phyloP scores from a whole-genome alignment of 495 filamentous ascomycete species.

The Annulohypoxylon bovei region DNA sequence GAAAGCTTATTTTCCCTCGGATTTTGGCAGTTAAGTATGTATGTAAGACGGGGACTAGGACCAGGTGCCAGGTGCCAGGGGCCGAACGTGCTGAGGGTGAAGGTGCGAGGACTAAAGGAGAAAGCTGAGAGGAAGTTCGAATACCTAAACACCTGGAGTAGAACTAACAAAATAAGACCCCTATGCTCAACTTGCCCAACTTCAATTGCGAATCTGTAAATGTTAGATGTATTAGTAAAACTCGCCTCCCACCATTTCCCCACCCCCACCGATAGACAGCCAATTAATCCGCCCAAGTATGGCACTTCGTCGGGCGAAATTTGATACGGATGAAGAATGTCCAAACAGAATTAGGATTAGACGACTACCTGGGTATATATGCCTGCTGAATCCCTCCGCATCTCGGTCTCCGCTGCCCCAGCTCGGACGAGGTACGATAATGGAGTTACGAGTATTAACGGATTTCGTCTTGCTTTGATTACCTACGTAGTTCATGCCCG shows the following conservation, averaged over 20 bases:
- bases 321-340: background rate
- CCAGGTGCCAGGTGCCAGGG: too few relatives aligned
- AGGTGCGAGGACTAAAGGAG: background rate
- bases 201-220: background rate
- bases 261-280: background rate
- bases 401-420: constrained; percentile 27
- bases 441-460: constrained; percentile 5
- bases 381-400: constrained; percentile 16
- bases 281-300: constrained; percentile 3
- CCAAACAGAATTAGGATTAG: constrained; percentile 22
- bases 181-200: background rate
- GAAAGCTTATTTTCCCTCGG: constrained; percentile 37
- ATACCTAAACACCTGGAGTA: too few relatives aligned
- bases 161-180: background rate
- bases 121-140: too few relatives aligned
- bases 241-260: background rate
- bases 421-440: constrained; percentile 6
- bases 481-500: too few relatives aligned
- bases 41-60: background rate
- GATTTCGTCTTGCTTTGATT: background rate
- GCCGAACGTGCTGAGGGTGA: too few relatives aligned
- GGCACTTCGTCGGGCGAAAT: background rate
- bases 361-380: constrained; percentile 23
- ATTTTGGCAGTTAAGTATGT: constrained; percentile 7
- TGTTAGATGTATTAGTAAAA: background rate